Percentiles rank a stretch among this genome's conserved stretches.
Evolutionary conservation across 2,329 filamentous ascomycete species (phyloP).

Genomic region (Davidsoniella neocaledoniae): DNA sequence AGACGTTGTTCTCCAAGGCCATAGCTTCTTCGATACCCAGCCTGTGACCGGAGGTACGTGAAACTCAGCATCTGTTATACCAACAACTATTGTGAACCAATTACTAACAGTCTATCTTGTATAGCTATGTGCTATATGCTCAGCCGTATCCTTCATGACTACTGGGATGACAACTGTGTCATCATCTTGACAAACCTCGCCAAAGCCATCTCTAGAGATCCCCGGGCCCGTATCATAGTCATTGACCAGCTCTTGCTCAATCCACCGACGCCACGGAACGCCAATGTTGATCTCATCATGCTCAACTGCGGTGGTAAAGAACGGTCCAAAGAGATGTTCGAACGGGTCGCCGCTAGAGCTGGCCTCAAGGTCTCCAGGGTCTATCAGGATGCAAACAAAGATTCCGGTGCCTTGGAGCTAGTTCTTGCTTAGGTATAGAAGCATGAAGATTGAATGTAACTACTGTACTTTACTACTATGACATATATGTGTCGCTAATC

Average conservation of each 20-base stretch:
- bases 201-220: conserved; percentile 15
- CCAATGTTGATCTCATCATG: conserved; percentile 20
- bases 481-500: too few relatives aligned
- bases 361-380: conserved; percentile 18
- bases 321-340: conserved; percentile 17
- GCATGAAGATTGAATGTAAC: too few relatives aligned
- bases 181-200: conserved; percentile 18
- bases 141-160: conserved; percentile 23
- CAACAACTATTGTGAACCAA: too few relatives aligned
- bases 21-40: conserved; percentile 20
- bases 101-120: background rate
- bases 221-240: conserved; percentile 18
- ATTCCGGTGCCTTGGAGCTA: conserved; percentile 2
- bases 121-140: conserved; percentile 23
- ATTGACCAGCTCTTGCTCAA: conserved; percentile 19
- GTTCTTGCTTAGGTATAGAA: background rate
- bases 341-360: conserved; percentile 15
- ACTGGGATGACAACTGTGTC: conserved; percentile 18
- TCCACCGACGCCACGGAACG: conserved; percentile 16
- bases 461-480: too few relatives aligned
- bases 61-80: background rate
- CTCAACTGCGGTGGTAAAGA: conserved; percentile 20
- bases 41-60: conserved; percentile 18
- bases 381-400: background rate
- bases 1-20: conserved; percentile 14